Evolutionary conservation across 2,329 filamentous ascomycete genomes (phyloP).

Genomic region (Cadophora malorum): DNA sequence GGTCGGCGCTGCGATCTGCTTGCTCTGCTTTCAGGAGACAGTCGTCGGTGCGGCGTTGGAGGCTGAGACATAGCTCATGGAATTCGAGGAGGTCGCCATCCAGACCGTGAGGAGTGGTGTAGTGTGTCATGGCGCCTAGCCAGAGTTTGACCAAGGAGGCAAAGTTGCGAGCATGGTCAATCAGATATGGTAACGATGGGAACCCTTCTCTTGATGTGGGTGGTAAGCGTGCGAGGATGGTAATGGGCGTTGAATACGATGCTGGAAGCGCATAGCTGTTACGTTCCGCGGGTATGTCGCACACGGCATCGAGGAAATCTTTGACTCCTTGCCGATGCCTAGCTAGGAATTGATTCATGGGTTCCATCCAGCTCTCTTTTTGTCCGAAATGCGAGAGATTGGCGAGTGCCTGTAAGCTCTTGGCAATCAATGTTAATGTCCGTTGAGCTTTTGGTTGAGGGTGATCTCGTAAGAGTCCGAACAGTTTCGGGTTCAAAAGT

Average conservation of each 20-base stretch:
- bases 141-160: constrained; percentile 83
- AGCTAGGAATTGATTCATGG: constrained; percentile 89
- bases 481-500: constrained; percentile 94
- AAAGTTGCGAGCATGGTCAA: constrained; percentile 86
- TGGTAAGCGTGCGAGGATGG: constrained; percentile 83
- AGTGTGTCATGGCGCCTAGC: constrained; percentile 59
- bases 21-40: constrained; percentile 43
- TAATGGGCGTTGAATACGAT: constrained; percentile 90
- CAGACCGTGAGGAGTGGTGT: constrained; percentile 29
- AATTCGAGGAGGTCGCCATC: constrained; percentile 45
- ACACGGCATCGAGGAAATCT: constrained; percentile 85
- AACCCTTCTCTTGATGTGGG: constrained; percentile 88
- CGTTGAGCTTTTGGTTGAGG: constrained; percentile 83
- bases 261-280: constrained; percentile 71
- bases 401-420: constrained; percentile 87
- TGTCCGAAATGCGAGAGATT: constrained; percentile 92
- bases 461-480: constrained; percentile 83
- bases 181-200: constrained; percentile 88
- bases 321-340: constrained; percentile 82
- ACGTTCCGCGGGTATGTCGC: constrained; percentile 77
- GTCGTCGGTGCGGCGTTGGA: constrained; percentile 44
- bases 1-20: constrained; percentile 35
- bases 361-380: constrained; percentile 99
- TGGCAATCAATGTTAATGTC: constrained; percentile 89
- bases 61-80: constrained; percentile 41